These are phyloP conservation scores for Pseudocercospora vitis DNA, from an alignment of 2,329 filamentous ascomycete species.

Conservation along the genomic window DNA sequence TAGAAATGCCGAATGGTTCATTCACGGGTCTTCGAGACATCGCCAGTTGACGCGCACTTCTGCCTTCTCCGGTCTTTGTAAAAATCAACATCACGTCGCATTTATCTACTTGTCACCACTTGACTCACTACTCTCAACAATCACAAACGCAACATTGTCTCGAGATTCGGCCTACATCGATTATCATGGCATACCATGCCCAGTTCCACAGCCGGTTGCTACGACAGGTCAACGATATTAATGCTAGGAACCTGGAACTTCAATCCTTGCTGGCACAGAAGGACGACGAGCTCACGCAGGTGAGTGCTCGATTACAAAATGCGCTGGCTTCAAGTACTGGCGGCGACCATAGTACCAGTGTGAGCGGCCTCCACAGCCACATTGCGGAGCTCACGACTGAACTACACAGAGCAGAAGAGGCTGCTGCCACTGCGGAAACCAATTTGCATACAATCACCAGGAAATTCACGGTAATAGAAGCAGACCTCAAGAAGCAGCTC, in stretches of 20 bases:
- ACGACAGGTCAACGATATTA: conserved; percentile 21
- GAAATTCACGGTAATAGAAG: conserved; percentile 15
- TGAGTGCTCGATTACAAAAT: conserved; percentile 17
- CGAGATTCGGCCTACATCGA: too few species aligned
- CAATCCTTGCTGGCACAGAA: conserved; percentile 25
- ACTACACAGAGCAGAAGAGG: conserved; percentile 14
- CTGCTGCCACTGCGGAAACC: conserved; percentile 11
- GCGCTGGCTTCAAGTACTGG: not conserved
- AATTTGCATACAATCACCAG: conserved; percentile 14
- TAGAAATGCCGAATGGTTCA: too few species aligned
- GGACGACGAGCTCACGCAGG: conserved; percentile 21
- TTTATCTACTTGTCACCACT: not conserved
- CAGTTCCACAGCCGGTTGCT: conserved; percentile 23
- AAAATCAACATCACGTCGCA: not conserved
- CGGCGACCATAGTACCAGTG: not conserved
- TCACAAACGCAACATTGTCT: too few species aligned
- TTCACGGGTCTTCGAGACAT: conserved; percentile 3
- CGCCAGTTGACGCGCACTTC: not conserved
- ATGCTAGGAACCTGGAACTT: conserved; percentile 22
- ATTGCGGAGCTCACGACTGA: conserved; percentile 11
- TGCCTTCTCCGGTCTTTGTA: not conserved
- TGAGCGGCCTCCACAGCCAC: conserved; percentile 10
- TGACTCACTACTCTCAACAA: not conserved
- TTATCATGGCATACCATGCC: conserved; percentile 21
- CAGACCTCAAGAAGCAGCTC: conserved; percentile 16